Evolutionary conservation across 1,139 yeast genomes (phyloP).

Genomic region (Sugiyamaella castrensis): DNA sequence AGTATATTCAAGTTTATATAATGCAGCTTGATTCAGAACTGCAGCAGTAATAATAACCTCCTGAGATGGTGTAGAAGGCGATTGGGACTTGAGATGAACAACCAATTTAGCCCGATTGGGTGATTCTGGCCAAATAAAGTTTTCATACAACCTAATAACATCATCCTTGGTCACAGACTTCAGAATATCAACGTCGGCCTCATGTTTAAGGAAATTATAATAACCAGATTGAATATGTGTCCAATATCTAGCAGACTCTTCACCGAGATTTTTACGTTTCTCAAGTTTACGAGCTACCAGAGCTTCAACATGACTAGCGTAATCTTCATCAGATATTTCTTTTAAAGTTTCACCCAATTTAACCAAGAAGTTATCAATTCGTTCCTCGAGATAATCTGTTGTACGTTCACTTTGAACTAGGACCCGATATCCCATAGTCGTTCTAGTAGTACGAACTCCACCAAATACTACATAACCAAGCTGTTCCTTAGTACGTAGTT

Average conservation of each 20-base stretch:
- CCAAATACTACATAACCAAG: slow-evolving; percentile 87
- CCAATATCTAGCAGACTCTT: slow-evolving; percentile 70
- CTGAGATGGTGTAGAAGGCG: slow-evolving; percentile 28
- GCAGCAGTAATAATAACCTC: slow-evolving; percentile 24
- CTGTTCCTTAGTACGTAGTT: slow-evolving; percentile 89
- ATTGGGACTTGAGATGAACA: slow-evolving; percentile 66
- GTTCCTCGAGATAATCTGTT: slow-evolving; percentile 66
- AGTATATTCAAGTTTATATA: slow-evolving; percentile 52
- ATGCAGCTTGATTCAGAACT: slow-evolving; percentile 60
- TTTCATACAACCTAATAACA: slow-evolving; percentile 52
- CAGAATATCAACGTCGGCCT: slow-evolving; percentile 56
- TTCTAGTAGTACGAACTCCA: slow-evolving; percentile 63
- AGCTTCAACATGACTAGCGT: slow-evolving; percentile 65
- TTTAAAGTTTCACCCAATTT: slow-evolving; percentile 41
- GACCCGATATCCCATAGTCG: slow-evolving; percentile 74
- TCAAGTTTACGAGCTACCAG: slow-evolving; percentile 63
- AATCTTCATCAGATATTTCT: slow-evolving; percentile 57
- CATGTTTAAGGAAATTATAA: slow-evolving; percentile 63
- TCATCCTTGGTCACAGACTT: slow-evolving; percentile 55
- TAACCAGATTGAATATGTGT: slow-evolving; percentile 67
- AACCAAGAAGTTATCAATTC: slow-evolving; percentile 66
- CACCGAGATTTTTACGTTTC: slow-evolving; percentile 71
- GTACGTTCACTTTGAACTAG: slow-evolving; percentile 82
- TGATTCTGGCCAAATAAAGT: slow-evolving; percentile 45
- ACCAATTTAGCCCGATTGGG: slow-evolving; percentile 48